These are phyloP conservation scores for Aciculosporium take DNA, from an alignment of 2,329 filamentous ascomycete species.

Conservation along the genomic window DNA sequence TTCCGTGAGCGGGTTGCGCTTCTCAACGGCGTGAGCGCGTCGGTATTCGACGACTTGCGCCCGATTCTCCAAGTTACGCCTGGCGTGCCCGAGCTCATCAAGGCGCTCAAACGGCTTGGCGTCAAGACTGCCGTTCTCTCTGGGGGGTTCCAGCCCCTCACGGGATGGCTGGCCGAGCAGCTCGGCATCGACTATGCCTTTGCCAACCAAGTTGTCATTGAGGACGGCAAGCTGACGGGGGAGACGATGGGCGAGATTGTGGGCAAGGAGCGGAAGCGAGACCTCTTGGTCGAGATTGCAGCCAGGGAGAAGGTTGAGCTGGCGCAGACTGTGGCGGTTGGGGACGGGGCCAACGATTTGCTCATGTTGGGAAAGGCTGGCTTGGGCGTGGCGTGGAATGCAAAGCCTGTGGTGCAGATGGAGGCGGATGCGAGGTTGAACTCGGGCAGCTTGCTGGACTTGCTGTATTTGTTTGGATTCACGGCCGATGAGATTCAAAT, in stretches of 20 bases:
- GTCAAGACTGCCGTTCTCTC: constrained; percentile 83
- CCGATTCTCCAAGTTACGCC: constrained; percentile 65
- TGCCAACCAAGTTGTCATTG: constrained; percentile 69
- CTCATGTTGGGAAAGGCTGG: constrained; percentile 66
- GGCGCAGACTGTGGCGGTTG: constrained; percentile 57
- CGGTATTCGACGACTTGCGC: constrained; percentile 66
- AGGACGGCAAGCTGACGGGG: constrained; percentile 50
- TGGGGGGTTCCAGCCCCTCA: constrained; percentile 82
- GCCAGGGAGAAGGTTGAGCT: constrained; percentile 49
- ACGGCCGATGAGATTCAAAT: constrained; percentile 41
- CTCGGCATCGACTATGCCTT: constrained; percentile 77
- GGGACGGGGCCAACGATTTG: constrained; percentile 72
- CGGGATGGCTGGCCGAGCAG: constrained; percentile 67
- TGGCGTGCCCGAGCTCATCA: constrained; percentile 63
- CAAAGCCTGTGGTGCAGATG: constrained; percentile 69
- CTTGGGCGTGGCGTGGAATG: constrained; percentile 70
- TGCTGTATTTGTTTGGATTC: constrained; percentile 63
- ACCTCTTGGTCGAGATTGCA: constrained; percentile 58
- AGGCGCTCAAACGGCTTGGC: constrained; percentile 60
- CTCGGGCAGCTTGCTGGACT: constrained; percentile 52
- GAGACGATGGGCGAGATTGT: constrained; percentile 60
- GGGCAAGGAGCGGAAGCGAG: constrained; percentile 59
- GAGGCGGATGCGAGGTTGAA: constrained; percentile 62
- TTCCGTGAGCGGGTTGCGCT: constrained; percentile 69
- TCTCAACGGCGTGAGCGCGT: constrained; percentile 63